phyloP scores from a whole-genome alignment of 306 rosid genomes.

The Glycine tomentella region DNA sequence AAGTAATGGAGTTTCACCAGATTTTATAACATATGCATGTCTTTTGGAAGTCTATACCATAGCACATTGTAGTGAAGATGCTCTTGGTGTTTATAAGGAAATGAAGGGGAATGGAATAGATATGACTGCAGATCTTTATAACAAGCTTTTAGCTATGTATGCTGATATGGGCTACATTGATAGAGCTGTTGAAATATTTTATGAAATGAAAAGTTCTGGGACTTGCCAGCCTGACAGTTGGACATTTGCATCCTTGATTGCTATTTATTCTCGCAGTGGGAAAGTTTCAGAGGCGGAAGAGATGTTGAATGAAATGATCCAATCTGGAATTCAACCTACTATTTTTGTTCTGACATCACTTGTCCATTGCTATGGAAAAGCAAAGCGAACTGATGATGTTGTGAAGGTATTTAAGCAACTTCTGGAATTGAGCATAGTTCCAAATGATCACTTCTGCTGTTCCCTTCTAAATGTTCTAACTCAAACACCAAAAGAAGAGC shows the following conservation, averaged over 20 bases:
- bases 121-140: slow-evolving; percentile 8
- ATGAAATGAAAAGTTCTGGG: slow-evolving; percentile 15
- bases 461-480: slow-evolving; percentile 81
- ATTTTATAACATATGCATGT: slow-evolving; percentile 24
- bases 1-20: slow-evolving; percentile 6
- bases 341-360: slow-evolving; percentile 84
- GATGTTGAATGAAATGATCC: slow-evolving; percentile 74
- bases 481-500: slow-evolving; percentile 74
- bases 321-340: slow-evolving; percentile 72
- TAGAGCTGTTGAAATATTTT: slow-evolving; percentile 3
- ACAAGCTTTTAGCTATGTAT: slow-evolving; percentile 6
- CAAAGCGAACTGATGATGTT: slow-evolving; percentile 75
- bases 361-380: slow-evolving; percentile 89
- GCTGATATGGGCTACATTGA: background rate
- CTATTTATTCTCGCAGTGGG: slow-evolving; percentile 52
- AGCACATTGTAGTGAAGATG: background rate
- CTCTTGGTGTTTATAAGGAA: slow-evolving; percentile 2
- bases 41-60: slow-evolving; percentile 11
- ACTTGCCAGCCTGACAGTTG: slow-evolving; percentile 14
- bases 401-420: slow-evolving; percentile 70
- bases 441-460: slow-evolving; percentile 78
- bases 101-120: background rate
- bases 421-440: slow-evolving; percentile 62
- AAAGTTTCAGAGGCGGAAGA: slow-evolving; percentile 74
- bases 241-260: slow-evolving; percentile 10